Base-by-base conservation (phyloP, 345 rosid genomes). In the Capsella bursapastoris region DNA sequence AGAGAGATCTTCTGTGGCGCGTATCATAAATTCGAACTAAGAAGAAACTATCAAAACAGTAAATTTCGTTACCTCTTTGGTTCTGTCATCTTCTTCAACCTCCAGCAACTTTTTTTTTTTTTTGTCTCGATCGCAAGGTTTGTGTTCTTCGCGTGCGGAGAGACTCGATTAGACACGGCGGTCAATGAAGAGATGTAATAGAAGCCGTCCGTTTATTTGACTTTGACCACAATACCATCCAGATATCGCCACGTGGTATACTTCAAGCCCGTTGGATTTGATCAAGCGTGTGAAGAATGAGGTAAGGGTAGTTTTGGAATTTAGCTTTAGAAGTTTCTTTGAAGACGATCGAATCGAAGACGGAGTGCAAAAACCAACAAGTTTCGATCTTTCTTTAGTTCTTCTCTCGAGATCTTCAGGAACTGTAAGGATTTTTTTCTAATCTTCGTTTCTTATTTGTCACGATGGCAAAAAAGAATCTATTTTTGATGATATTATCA, bases 271-370 rank as follows among this genome's bases (percentile, higher is more conserved):
- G 27, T 57, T 57, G 8, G 67, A 59, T 43, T 43, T 28, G 62
- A 66, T 53, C 55, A 4, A 7, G 37, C 40, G 66, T 53, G 53
- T 78, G 32, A 51, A 31, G 15, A 12, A 34, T 5, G 16, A 57
- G 64, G 69, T 51, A 68, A 67, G 79, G 83, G 67, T 50, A 81
- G 41, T 8, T 37, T 59, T 14, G 82, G 71, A 59, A 49, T 49
- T 74, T 2, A 0, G 0, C 3, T 37, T 57, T 74, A 6, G 64
- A 75, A 84, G 56, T 64, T 56, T 57, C 25, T 43, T 57, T 43
- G 32, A 58, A 13, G 61, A 68, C 71, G 71, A 64, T 77, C 62
- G 14, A 64, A 70, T 76, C 80, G 76, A 70, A 77, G 47, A 62
- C 41, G 56, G 59, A 70, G 76, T 70, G 67, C 47, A 64, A 57